These are phyloP conservation scores for Phytopythium ostracodes DNA, from an alignment of 352 stramenopile genomes.

Conservation along the genomic window DNA sequence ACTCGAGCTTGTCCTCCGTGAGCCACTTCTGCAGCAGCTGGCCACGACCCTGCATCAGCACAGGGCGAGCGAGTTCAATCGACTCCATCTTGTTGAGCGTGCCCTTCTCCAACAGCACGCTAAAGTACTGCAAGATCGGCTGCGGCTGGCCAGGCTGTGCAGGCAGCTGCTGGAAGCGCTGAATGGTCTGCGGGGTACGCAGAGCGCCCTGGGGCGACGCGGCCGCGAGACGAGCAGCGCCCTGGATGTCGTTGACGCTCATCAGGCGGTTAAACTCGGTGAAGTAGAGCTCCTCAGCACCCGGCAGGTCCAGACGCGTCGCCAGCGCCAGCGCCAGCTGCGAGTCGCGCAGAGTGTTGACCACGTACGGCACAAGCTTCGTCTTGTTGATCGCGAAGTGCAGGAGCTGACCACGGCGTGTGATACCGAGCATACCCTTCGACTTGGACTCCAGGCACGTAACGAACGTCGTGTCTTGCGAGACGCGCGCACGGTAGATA, in stretches of 20 bases:
- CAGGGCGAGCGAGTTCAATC: conserved; percentile 97
- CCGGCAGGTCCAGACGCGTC: conserved; percentile 95
- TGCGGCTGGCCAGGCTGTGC: conserved; percentile 94
- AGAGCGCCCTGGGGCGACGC: conserved; percentile 91
- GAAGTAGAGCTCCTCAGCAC: conserved; percentile 98
- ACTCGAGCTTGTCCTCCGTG: conserved; percentile 98
- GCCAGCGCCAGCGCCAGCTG: conserved; percentile 95
- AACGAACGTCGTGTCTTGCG: conserved; percentile 98
- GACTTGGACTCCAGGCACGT: conserved; percentile 87
- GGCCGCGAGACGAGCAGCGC: conserved; percentile 84
- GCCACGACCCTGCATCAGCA: conserved; percentile 96
- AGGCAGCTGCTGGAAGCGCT: conserved; percentile 98
- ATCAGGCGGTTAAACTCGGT: conserved; percentile 97
- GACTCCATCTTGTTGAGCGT: conserved; percentile 99
- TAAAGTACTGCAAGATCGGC: conserved; percentile 99
- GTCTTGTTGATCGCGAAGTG: conserved; percentile 97
- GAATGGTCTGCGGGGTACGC: conserved; percentile 97
- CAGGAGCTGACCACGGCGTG: conserved; percentile 95
- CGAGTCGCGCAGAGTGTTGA: conserved; percentile 97
- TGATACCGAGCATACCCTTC: conserved; percentile 98
- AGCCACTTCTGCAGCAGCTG: conserved; percentile 99
- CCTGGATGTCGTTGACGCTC: conserved; percentile 78
- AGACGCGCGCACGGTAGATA: conserved; percentile 97
- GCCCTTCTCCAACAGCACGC: conserved; percentile 96
- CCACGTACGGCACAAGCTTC: conserved; percentile 98